phyloP scores from a whole-genome alignment of 768 basidiomycete species.

The Rhodotorula kratochvilovae region DNA sequence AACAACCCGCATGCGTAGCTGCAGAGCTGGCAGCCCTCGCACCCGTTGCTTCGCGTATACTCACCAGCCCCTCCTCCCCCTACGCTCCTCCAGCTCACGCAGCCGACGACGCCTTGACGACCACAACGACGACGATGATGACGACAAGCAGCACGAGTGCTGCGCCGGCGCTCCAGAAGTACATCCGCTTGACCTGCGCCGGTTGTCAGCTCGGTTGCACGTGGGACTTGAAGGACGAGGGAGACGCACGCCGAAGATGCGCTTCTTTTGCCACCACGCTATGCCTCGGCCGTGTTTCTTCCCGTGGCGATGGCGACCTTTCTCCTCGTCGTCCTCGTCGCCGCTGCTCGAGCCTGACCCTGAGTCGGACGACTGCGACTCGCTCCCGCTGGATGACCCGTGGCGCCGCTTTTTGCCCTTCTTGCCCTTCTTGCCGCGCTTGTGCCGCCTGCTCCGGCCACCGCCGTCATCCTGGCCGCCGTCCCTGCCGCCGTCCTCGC shows the following conservation, averaged over 20 bases:
- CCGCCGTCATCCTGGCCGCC: no score
- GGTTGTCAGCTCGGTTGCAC: background rate
- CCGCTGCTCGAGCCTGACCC: background rate
- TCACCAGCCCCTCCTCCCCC: no score
- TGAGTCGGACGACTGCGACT: background rate
- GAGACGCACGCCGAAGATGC: background rate
- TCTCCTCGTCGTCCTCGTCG: background rate
- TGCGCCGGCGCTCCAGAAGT: background rate
- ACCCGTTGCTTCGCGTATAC: no score
- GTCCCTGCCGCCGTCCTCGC: no score
- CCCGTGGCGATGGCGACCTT: no score
- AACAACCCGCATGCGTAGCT: no score
- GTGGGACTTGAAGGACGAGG: no score
- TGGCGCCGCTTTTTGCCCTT: background rate
- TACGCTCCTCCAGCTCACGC: no score
- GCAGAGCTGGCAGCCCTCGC: no score
- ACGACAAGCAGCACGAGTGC: background rate
- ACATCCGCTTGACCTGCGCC: background rate
- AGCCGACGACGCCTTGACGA: no score
- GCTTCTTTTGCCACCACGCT: constrained; percentile 1
- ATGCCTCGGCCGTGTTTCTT: background rate
- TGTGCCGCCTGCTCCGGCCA: no score
- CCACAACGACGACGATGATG: background rate
- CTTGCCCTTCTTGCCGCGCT: background rate
- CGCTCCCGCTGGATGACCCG: no score